phyloP scores from a whole-genome alignment of 2,329 filamentous ascomycete genomes.

The Knufia petricola region DNA sequence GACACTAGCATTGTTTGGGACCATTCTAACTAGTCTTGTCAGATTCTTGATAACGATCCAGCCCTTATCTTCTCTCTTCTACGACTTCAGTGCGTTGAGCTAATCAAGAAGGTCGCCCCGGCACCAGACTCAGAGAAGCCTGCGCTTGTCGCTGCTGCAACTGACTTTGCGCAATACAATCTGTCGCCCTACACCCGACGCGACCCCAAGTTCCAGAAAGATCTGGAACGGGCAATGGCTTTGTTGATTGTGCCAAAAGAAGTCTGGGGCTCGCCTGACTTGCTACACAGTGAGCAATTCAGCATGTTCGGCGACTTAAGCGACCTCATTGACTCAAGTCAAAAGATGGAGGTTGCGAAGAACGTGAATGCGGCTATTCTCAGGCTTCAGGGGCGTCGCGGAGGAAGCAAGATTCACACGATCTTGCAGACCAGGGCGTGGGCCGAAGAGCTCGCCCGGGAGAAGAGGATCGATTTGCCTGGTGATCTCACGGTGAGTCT shows the following conservation, averaged over 20 bases:
- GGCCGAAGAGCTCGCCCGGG: constrained; percentile 56
- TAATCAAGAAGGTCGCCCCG: constrained; percentile 52
- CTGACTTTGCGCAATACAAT: constrained; percentile 80
- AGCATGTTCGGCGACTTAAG: constrained; percentile 44
- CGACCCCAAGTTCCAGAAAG: constrained; percentile 69
- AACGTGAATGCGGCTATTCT: constrained; percentile 85
- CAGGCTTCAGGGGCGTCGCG: constrained; percentile 57
- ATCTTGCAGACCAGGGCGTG: constrained; percentile 75
- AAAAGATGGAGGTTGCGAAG: constrained; percentile 75
- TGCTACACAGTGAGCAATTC: constrained; percentile 15
- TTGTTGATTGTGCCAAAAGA: constrained; percentile 82
- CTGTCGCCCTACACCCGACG: constrained; percentile 78
- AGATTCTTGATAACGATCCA: constrained; percentile 82
- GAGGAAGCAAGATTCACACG: constrained; percentile 72
- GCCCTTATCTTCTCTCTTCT: constrained; percentile 81
- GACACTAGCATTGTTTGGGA: constrained; percentile 4
- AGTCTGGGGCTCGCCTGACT: constrained; percentile 50
- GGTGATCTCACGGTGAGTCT: constrained; percentile 37
- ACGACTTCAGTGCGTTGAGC: constrained; percentile 82
- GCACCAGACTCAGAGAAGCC: constrained; percentile 10
- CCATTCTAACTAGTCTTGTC: constrained; percentile 23
- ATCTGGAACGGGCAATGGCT: constrained; percentile 87
- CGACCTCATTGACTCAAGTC: constrained; percentile 64
- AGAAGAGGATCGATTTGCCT: constrained; percentile 37
- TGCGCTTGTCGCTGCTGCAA: constrained; percentile 66